phyloP scores from a whole-genome alignment of 306 rosid species.

The Neltuma alba region DNA sequence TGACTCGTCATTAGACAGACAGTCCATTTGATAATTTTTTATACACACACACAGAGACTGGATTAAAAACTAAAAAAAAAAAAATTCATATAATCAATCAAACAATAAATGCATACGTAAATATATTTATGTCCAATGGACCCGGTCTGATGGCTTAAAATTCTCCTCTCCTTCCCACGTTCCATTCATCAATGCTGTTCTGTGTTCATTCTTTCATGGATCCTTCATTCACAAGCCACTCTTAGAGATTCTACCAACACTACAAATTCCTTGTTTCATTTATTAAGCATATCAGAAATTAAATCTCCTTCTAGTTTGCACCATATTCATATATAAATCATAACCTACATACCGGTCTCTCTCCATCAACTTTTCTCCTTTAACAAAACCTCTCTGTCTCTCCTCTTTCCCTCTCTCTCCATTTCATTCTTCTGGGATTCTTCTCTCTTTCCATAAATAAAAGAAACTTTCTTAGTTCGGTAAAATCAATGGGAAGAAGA shows the following conservation, averaged over 20 bases:
- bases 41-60: too few relatives aligned
- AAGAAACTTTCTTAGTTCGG: slow-evolving; percentile 10
- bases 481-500: slow-evolving; percentile 49
- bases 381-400: slow-evolving; percentile 10
- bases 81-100: background rate
- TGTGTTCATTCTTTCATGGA: slow-evolving; percentile 22
- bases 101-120: background rate
- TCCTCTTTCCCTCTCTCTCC: background rate
- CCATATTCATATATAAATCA: slow-evolving; percentile 15
- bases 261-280: slow-evolving; percentile 32
- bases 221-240: slow-evolving; percentile 35
- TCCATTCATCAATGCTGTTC: slow-evolving; percentile 35
- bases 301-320: slow-evolving; percentile 34
- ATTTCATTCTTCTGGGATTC: background rate
- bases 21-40: background rate
- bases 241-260: background rate
- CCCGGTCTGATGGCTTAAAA: background rate
- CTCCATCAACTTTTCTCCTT: slow-evolving; percentile 7
- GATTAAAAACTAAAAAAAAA: too few relatives aligned
- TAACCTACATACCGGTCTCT: slow-evolving; percentile 11
- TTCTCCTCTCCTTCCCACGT: slow-evolving; percentile 43
- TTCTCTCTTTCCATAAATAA: background rate
- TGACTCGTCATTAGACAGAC: background rate
- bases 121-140: background rate
- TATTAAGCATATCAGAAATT: background rate